A percentile compares a stretch with the other conserved stretches of the same genome.
phyloP scores from a whole-genome alignment of 2,329 filamentous ascomycete species.

The Keithomyces neogunnii region DNA sequence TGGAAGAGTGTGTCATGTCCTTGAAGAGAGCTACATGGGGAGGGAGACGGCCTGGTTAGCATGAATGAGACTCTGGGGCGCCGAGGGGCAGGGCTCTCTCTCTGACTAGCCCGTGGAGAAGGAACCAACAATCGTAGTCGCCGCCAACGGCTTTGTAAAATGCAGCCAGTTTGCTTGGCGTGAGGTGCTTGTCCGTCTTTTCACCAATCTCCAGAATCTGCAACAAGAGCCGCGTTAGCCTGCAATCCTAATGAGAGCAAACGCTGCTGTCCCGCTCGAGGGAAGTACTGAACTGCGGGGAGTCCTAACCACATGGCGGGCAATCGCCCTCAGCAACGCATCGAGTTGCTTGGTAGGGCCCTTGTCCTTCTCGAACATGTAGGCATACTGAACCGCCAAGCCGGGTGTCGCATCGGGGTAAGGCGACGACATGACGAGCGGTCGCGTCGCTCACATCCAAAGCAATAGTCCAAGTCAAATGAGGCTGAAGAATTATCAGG shows the following conservation, averaged over 20 bases:
- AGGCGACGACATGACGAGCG: slow-evolving; percentile 13
- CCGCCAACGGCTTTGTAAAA: slow-evolving; percentile 71
- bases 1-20: slow-evolving; percentile 59
- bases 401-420: slow-evolving; percentile 16
- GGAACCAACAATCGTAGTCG: slow-evolving; percentile 56
- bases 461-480: background rate
- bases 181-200: slow-evolving; percentile 42
- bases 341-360: slow-evolving; percentile 58
- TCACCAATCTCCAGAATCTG: slow-evolving; percentile 53
- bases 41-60: slow-evolving; percentile 1
- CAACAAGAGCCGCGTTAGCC: slow-evolving; percentile 10
- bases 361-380: slow-evolving; percentile 61
- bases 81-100: background rate
- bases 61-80: background rate
- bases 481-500: background rate
- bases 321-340: slow-evolving; percentile 60
- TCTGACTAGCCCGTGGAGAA: background rate
- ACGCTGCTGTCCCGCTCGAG: background rate
- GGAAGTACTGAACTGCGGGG: background rate
- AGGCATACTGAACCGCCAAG: slow-evolving; percentile 43
- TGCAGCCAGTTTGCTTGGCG: slow-evolving; percentile 61
- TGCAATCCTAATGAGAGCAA: background rate
- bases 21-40: slow-evolving; percentile 58
- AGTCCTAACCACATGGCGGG: slow-evolving; percentile 56
- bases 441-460: slow-evolving; percentile 5